phyloP scores from a whole-genome alignment of 139 green algal genomes.

The Coelastrella sp. region DNA sequence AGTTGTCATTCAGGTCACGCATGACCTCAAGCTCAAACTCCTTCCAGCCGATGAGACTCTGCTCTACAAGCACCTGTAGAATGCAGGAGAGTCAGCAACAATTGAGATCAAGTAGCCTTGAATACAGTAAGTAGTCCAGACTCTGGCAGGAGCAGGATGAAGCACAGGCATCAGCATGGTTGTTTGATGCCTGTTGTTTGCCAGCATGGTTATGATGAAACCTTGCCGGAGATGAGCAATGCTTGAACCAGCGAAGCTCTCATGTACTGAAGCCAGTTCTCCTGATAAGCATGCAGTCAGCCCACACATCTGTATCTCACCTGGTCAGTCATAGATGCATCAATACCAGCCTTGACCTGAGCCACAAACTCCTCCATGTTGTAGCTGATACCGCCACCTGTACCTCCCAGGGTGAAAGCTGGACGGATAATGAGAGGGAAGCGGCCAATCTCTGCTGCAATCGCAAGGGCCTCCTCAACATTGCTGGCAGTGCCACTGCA shows the following conservation, averaged over 20 bases:
- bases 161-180: too few species aligned
- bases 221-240: too few species aligned
- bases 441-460: slow-evolving; percentile 78
- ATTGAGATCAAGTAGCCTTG: too few species aligned
- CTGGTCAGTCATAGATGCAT: slow-evolving; percentile 94
- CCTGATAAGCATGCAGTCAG: too few species aligned
- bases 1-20: slow-evolving; percentile 98
- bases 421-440: slow-evolving; percentile 99
- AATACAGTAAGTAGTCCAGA: too few species aligned
- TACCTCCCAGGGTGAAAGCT: slow-evolving; percentile 98
- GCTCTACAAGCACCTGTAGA: slow-evolving; percentile 89
- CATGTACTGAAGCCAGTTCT: too few species aligned
- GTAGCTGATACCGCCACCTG: slow-evolving; percentile 98
- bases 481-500: slow-evolving; percentile 65
- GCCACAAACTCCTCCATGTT: slow-evolving; percentile 97
- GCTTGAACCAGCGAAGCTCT: too few species aligned
- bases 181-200: too few species aligned
- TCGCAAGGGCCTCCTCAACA: slow-evolving; percentile 73
- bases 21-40: slow-evolving; percentile 97
- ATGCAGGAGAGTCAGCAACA: not conserved
- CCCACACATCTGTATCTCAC: too few species aligned
- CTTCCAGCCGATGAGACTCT: slow-evolving; percentile 98
- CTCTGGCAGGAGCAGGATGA: too few species aligned
- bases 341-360: slow-evolving; percentile 87
- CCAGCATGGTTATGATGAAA: too few species aligned